These are phyloP conservation scores for Pterulicium gracile DNA, from an alignment of 1,284 basidiomycete species.

Conservation along the genomic window DNA sequence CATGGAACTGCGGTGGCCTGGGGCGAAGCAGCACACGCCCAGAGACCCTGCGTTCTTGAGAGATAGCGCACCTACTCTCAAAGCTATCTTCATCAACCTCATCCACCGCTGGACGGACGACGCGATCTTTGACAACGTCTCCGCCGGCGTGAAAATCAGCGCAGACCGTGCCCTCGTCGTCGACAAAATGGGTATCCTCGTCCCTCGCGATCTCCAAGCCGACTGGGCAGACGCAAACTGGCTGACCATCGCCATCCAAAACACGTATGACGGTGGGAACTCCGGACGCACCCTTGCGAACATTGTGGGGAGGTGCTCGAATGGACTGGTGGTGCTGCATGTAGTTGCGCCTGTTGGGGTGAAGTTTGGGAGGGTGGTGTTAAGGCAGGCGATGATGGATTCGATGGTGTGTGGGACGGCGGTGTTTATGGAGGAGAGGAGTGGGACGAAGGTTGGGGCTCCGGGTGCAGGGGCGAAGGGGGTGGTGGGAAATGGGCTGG, in stretches of 20 bases:
- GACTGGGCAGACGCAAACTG: neutral
- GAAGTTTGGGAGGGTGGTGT: neutral
- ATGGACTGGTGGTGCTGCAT: neutral
- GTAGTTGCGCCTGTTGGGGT: neutral
- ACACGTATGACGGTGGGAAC: neutral
- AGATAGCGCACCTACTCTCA: neutral
- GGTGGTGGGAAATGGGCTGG: neutral
- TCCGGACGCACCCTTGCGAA: neutral
- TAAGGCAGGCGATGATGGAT: neutral
- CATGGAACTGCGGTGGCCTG: neutral
- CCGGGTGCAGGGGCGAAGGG: neutral
- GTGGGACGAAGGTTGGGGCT: neutral
- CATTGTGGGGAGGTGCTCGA: neutral
- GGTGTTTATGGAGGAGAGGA: neutral
- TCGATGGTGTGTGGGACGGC: neutral
- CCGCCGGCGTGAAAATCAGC: neutral
- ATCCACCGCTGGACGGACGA: neutral
- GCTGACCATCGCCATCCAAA: neutral
- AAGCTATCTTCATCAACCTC: neutral
- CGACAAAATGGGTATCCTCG: neutral
- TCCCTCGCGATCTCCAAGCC: neutral
- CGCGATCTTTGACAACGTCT: neutral
- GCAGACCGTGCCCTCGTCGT: neutral
- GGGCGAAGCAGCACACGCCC: neutral
- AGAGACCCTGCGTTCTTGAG: neutral